Conservation (phyloP, 2,329 filamentous ascomycete genomes). For the Fusarium dlaminii region DNA sequence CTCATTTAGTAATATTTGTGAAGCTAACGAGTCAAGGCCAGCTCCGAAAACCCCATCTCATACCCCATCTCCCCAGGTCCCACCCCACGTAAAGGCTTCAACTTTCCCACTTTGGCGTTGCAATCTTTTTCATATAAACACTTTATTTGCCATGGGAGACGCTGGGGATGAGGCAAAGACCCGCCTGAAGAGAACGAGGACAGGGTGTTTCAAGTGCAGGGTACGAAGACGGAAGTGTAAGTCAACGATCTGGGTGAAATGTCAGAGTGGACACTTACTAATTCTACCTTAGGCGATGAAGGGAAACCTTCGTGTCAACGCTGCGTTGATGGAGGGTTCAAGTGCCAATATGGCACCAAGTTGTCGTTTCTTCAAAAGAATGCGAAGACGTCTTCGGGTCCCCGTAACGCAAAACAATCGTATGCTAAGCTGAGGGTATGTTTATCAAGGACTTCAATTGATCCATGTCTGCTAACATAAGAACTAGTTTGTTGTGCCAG, state of each 20-base stretch:
- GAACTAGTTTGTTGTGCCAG: slow-evolving; percentile 33
- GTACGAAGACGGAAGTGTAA: slow-evolving; percentile 59
- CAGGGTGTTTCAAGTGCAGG: slow-evolving; percentile 60
- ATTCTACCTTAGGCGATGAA: slow-evolving; percentile 56
- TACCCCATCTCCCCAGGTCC: neutral
- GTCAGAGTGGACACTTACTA: neutral
- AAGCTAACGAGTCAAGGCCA: neutral
- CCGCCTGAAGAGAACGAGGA: slow-evolving; percentile 48
- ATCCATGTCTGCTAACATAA: neutral
- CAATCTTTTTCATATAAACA: slow-evolving; percentile 2
- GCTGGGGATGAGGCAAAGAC: slow-evolving; percentile 33
- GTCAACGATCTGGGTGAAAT: neutral
- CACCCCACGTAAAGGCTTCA: slow-evolving; percentile 23
- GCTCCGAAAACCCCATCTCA: neutral
- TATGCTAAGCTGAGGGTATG: slow-evolving; percentile 38
- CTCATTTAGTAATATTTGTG: slow-evolving; percentile 4
- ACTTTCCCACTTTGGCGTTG: slow-evolving; percentile 32
- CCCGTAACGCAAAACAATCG: slow-evolving; percentile 25
- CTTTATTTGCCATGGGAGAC: slow-evolving; percentile 24
- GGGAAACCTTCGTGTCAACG: slow-evolving; percentile 59
- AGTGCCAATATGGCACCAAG: slow-evolving; percentile 59
- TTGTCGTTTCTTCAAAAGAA: slow-evolving; percentile 61
- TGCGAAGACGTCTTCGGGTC: slow-evolving; percentile 50
- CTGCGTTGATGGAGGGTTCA: slow-evolving; percentile 56
- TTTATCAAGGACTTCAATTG: neutral